These are phyloP conservation scores for Neurospora discreta DNA, from an alignment of 495 filamentous ascomycete species.

Conservation along the genomic window DNA sequence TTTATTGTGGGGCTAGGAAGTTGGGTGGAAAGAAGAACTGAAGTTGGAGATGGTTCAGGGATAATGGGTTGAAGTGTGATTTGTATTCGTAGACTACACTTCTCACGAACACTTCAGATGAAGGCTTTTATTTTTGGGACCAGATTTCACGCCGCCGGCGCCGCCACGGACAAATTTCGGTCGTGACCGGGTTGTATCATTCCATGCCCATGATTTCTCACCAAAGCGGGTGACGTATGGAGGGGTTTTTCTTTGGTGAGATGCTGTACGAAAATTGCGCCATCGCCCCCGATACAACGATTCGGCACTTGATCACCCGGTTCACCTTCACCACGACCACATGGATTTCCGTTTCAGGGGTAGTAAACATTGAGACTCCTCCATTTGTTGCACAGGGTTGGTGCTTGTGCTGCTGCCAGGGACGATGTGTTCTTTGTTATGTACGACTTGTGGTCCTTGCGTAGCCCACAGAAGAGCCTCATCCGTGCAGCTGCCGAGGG, in stretches of 20 bases:
- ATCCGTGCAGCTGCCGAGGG: background rate
- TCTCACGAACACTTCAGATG: background rate
- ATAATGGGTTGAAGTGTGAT: background rate
- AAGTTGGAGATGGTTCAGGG: background rate
- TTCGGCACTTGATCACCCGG: background rate
- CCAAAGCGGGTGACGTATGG: background rate
- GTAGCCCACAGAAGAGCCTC: background rate
- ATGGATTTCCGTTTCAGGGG: background rate
- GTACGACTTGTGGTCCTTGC: background rate
- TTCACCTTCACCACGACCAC: background rate
- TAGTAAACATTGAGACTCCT: background rate
- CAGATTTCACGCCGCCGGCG: background rate
- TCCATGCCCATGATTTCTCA: background rate
- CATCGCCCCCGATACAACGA: constrained; percentile 1
- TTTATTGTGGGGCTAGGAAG: background rate
- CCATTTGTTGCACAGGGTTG: background rate
- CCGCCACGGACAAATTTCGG: background rate
- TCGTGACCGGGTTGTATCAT: background rate
- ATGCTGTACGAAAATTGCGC: constrained; percentile 2
- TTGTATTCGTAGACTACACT: no score
- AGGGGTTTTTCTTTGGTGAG: background rate
- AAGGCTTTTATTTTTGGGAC: background rate
- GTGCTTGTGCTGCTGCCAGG: background rate
- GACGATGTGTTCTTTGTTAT: background rate
- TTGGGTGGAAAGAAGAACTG: background rate